Conservation (phyloP, 495 filamentous ascomycete genomes). For the Parachaetomium inaequale region DNA sequence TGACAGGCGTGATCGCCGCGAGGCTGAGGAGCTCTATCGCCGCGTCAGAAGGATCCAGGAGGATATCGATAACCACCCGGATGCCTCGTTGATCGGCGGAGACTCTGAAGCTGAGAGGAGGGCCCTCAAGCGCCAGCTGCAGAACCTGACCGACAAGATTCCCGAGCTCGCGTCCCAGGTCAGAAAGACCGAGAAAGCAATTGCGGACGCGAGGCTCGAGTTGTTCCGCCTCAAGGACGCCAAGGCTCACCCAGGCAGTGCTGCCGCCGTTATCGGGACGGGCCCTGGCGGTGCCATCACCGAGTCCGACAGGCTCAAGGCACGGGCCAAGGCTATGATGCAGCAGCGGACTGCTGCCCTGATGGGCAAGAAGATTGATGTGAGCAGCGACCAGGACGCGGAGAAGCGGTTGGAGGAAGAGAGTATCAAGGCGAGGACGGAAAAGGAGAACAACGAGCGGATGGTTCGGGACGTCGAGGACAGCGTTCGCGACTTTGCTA, state of each 20-base stretch:
- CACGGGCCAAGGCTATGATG: slow-evolving; percentile 95
- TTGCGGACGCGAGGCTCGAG: slow-evolving; percentile 89
- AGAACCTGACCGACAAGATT: slow-evolving; percentile 80
- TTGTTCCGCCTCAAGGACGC: slow-evolving; percentile 91
- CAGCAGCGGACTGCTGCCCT: slow-evolving; percentile 92
- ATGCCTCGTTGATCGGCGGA: slow-evolving; percentile 64
- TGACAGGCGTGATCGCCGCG: slow-evolving; percentile 84
- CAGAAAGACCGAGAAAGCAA: slow-evolving; percentile 82
- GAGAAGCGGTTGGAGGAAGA: slow-evolving; percentile 86
- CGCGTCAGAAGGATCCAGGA: slow-evolving; percentile 93
- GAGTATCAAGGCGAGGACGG: slow-evolving; percentile 69
- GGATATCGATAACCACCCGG: slow-evolving; percentile 90
- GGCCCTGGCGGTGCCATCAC: slow-evolving; percentile 89
- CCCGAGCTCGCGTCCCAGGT: slow-evolving; percentile 91
- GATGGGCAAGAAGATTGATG: slow-evolving; percentile 71
- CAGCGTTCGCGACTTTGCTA: slow-evolving; percentile 85
- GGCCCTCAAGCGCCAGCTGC: slow-evolving; percentile 80
- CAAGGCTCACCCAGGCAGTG: slow-evolving; percentile 81
- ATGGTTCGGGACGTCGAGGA: slow-evolving; percentile 98
- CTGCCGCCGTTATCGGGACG: slow-evolving; percentile 82
- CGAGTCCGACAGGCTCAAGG: slow-evolving; percentile 91
- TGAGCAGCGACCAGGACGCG: slow-evolving; percentile 62
- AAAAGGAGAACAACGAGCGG: slow-evolving; percentile 88
- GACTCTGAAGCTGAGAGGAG: slow-evolving; percentile 86
- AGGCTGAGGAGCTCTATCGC: slow-evolving; percentile 90